Conservation (phyloP, 179 eudicot species). For the Beta macrorhiza region DNA sequence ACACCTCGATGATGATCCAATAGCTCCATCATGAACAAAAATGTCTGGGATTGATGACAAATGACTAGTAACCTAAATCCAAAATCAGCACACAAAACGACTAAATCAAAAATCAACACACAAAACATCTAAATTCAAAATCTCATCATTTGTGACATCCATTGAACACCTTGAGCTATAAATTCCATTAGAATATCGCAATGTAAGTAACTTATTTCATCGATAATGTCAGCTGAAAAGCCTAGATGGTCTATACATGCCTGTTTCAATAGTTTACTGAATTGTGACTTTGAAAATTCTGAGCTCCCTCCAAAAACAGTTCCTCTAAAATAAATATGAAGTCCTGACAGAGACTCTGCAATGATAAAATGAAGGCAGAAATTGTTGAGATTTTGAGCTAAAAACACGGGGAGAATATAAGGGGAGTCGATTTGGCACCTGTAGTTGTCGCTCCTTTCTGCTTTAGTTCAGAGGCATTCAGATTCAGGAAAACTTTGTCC, state of each 20-base stretch:
- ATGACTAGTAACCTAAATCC: constrained; percentile 15
- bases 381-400: background rate
- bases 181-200: background rate
- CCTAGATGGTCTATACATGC: background rate
- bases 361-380: background rate
- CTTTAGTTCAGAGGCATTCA: constrained; percentile 12
- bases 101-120: background rate
- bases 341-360: constrained; percentile 16
- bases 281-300: constrained; percentile 14
- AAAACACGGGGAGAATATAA: background rate
- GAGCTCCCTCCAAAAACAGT: background rate
- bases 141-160: background rate
- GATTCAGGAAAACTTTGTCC: constrained; percentile 8
- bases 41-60: constrained; percentile 15
- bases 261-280: constrained; percentile 20
- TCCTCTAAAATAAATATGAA: constrained; percentile 7
- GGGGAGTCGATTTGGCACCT: background rate
- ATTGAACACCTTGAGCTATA: background rate
- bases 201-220: background rate
- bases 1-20: constrained; percentile 16
- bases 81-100: too few species aligned
- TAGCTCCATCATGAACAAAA: constrained; percentile 18
- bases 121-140: background rate
- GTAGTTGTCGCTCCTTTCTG: constrained; percentile 8
- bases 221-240: background rate